Evolutionary conservation across 257 asterid genomes (phyloP).

Genomic region (Misopates orontium): DNA sequence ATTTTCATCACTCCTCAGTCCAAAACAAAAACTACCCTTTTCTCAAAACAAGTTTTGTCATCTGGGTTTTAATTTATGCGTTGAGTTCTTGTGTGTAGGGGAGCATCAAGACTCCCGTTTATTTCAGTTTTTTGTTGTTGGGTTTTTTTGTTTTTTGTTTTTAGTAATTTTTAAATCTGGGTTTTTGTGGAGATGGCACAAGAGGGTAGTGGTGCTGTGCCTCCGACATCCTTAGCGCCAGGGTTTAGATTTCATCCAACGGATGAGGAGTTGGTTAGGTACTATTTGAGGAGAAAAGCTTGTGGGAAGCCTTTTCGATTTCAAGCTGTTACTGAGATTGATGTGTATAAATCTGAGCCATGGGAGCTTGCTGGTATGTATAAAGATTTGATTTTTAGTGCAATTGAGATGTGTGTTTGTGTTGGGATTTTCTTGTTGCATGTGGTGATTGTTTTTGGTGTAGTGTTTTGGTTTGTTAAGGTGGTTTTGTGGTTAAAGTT

Average conservation of each 20-base stretch:
- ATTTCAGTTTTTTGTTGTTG: background rate
- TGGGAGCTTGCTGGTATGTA: slow-evolving; percentile 81
- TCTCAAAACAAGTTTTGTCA: slow-evolving; percentile 6
- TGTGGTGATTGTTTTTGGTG: too few species aligned
- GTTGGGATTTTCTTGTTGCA: too few species aligned
- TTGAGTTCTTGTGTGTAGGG: slow-evolving; percentile 23
- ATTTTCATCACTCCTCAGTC: slow-evolving; percentile 28
- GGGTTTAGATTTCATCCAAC: slow-evolving; percentile 98
- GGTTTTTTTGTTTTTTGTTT: background rate
- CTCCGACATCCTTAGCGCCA: slow-evolving; percentile 82
- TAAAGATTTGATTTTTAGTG: background rate
- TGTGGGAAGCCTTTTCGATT: slow-evolving; percentile 79
- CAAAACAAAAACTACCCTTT: background rate
- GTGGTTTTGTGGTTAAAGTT: too few species aligned
- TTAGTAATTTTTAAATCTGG: background rate
- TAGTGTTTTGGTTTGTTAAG: too few species aligned
- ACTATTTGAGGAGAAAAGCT: slow-evolving; percentile 81
- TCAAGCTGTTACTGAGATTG: slow-evolving; percentile 86
- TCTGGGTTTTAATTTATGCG: slow-evolving; percentile 22
- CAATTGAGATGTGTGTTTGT: too few species aligned
- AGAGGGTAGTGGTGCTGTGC: slow-evolving; percentile 51
- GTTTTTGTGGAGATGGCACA: slow-evolving; percentile 45
- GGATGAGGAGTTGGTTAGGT: slow-evolving; percentile 89
- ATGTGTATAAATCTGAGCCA: slow-evolving; percentile 98
- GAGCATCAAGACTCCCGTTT: slow-evolving; percentile 23